These are phyloP conservation scores for Botryotinia convoluta DNA, from an alignment of 2,329 filamentous ascomycete species.

Conservation along the genomic window DNA sequence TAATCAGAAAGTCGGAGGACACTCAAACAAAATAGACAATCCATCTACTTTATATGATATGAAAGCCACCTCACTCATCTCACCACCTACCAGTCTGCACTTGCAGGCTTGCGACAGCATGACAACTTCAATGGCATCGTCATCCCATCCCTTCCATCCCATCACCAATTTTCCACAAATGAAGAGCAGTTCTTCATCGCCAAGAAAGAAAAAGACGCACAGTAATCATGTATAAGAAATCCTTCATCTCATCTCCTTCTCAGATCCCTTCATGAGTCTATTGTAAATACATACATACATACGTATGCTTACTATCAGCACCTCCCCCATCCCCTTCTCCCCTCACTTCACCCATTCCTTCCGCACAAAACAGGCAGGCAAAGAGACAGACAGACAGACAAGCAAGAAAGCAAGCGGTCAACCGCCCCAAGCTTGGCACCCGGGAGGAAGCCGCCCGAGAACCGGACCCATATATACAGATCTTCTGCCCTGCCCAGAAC, in stretches of 20 bases:
- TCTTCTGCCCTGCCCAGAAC: neutral
- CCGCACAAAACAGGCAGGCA: neutral
- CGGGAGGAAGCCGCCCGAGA: neutral
- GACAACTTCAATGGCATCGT: neutral
- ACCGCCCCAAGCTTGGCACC: neutral
- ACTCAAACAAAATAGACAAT: neutral
- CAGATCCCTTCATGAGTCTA: neutral
- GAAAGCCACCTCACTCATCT: neutral
- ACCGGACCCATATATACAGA: neutral
- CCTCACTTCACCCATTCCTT: neutral
- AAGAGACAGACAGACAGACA: neutral
- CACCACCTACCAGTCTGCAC: neutral
- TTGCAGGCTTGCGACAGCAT: neutral
- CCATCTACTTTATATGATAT: neutral
- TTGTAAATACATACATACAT: neutral
- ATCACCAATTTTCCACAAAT: constrained; percentile 5
- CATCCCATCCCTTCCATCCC: neutral
- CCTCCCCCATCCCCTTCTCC: no score
- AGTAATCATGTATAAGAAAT: neutral
- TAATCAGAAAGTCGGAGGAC: neutral
- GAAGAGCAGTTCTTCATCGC: neutral
- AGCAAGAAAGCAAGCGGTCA: neutral
- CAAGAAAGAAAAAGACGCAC: neutral
- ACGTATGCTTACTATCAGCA: neutral
- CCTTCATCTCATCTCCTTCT: neutral